A percentile compares a stretch with the other conserved stretches of the same genome.
Conservation (phyloP, 352 stramenopile species). For the Pythium dissotocum region DNA sequence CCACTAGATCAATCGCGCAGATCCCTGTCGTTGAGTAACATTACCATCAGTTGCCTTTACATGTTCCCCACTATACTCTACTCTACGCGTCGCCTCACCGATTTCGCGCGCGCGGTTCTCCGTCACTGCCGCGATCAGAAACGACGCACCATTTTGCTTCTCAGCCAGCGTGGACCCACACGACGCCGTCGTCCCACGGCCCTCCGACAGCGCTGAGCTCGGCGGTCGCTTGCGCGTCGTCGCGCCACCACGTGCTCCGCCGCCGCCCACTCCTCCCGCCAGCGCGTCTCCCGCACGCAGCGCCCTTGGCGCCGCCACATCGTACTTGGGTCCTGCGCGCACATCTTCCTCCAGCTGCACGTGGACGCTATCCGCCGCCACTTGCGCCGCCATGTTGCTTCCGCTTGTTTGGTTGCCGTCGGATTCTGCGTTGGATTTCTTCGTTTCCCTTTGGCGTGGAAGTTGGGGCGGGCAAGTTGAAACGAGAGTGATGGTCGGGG, state of each 20-base stretch:
- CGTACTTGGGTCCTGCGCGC: slow-evolving; percentile 34
- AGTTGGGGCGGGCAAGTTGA: slow-evolving; percentile 10
- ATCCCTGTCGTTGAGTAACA: slow-evolving; percentile 37
- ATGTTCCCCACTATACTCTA: background rate
- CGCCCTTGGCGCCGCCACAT: slow-evolving; percentile 30
- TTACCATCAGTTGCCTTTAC: background rate
- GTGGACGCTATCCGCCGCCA: slow-evolving; percentile 6
- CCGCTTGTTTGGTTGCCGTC: background rate
- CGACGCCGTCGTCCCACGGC: slow-evolving; percentile 5
- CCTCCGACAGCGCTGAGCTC: background rate
- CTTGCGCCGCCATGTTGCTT: background rate
- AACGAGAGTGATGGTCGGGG: slow-evolving; percentile 27
- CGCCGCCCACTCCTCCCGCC: background rate
- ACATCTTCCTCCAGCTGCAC: slow-evolving; percentile 40
- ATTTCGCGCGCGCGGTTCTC: slow-evolving; percentile 66
- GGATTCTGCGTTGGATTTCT: background rate
- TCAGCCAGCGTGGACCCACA: slow-evolving; percentile 19
- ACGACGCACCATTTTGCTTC: slow-evolving; percentile 36
- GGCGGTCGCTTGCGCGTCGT: background rate
- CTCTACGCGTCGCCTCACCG: slow-evolving; percentile 29
- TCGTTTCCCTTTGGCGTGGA: slow-evolving; percentile 7
- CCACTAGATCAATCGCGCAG: slow-evolving; percentile 68
- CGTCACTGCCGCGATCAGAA: slow-evolving; percentile 59
- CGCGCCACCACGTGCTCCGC: background rate
- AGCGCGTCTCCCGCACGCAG: slow-evolving; percentile 20